Conservation (phyloP, 1,284 basidiomycete genomes). For the Ceratorhiza oryzae-sativae region DNA sequence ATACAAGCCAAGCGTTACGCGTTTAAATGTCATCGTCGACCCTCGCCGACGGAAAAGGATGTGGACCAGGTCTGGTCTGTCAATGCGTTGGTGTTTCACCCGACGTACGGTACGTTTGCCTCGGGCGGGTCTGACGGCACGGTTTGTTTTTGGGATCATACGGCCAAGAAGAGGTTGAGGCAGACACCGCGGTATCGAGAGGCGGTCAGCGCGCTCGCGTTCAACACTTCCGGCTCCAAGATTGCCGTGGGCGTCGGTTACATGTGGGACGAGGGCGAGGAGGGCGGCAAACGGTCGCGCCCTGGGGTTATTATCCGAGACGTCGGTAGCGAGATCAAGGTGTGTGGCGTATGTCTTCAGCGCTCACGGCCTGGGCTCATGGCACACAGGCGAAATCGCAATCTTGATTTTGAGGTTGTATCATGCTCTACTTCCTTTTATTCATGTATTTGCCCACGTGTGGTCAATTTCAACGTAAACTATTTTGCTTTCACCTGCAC, state of each 20-base stretch:
- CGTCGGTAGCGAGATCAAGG: constrained; percentile 65
- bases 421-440: background rate
- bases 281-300: constrained; percentile 56
- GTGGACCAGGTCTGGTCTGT: constrained; percentile 97
- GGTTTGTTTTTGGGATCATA: constrained; percentile 96
- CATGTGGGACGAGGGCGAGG: constrained; percentile 86
- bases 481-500: constrained; percentile 13
- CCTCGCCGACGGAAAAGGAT: constrained; percentile 74
- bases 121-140: constrained; percentile 92
- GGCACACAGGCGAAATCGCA: constrained; percentile 23
- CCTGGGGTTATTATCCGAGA: constrained; percentile 52
- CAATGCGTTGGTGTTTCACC: constrained; percentile 93
- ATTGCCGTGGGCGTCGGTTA: constrained; percentile 85
- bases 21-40: constrained; percentile 95
- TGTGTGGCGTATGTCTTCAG: constrained; percentile 44
- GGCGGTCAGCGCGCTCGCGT: constrained; percentile 76
- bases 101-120: constrained; percentile 86
- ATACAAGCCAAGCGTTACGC: constrained; percentile 93
- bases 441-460: background rate
- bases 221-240: constrained; percentile 82
- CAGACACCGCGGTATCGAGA: constrained; percentile 83
- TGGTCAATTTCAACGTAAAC: background rate
- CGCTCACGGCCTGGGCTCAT: background rate
- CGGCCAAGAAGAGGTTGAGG: constrained; percentile 92
- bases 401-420: constrained; percentile 4